Percentiles rank a stretch among this genome's conserved stretches.
phyloP scores from a whole-genome alignment of 2,329 filamentous ascomycete species.

The Pestalotiopsis fici region DNA sequence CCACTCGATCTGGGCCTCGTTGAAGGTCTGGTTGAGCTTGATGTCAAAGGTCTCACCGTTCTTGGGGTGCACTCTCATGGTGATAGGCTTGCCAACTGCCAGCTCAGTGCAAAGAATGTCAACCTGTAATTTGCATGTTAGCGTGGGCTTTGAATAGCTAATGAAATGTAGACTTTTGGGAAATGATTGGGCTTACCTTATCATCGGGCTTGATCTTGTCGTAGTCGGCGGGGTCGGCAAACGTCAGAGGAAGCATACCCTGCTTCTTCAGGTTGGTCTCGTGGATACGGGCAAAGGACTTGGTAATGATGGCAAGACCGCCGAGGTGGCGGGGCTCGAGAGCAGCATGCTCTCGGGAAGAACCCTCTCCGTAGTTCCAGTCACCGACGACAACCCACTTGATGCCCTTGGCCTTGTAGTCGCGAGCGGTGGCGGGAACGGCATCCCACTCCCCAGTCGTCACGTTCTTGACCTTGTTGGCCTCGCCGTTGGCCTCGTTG shows the following conservation, averaged over 20 bases:
- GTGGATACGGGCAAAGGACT: slow-evolving; percentile 97
- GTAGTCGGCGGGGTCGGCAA: slow-evolving; percentile 92
- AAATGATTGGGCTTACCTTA: slow-evolving; percentile 57
- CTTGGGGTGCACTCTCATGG: slow-evolving; percentile 88
- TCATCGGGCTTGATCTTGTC: slow-evolving; percentile 94
- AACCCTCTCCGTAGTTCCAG: slow-evolving; percentile 99
- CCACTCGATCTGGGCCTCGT: slow-evolving; percentile 97
- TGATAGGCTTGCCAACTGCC: slow-evolving; percentile 89
- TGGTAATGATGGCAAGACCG: slow-evolving; percentile 93
- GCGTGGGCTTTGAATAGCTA: background rate
- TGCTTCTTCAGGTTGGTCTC: slow-evolving; percentile 99
- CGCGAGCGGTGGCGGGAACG: slow-evolving; percentile 90
- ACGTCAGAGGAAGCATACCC: slow-evolving; percentile 98
- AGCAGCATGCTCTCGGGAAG: slow-evolving; percentile 96
- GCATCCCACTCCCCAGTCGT: slow-evolving; percentile 81
- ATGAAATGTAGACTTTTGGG: background rate
- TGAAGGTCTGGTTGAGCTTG: slow-evolving; percentile 93
- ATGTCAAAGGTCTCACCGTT: slow-evolving; percentile 80
- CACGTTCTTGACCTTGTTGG: slow-evolving; percentile 95
- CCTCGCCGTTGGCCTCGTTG: slow-evolving; percentile 94
- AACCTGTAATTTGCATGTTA: slow-evolving; percentile 44
- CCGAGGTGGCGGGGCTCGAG: slow-evolving; percentile 97
- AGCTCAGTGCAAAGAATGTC: slow-evolving; percentile 89
- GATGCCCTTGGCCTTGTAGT: slow-evolving; percentile 97
- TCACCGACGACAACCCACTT: slow-evolving; percentile 98